Evolutionary conservation across 2,329 filamentous ascomycete species (phyloP), one percentile per base, ranked within the genome.

Genomic region (Hymenoscyphus fraxineus): DNA sequence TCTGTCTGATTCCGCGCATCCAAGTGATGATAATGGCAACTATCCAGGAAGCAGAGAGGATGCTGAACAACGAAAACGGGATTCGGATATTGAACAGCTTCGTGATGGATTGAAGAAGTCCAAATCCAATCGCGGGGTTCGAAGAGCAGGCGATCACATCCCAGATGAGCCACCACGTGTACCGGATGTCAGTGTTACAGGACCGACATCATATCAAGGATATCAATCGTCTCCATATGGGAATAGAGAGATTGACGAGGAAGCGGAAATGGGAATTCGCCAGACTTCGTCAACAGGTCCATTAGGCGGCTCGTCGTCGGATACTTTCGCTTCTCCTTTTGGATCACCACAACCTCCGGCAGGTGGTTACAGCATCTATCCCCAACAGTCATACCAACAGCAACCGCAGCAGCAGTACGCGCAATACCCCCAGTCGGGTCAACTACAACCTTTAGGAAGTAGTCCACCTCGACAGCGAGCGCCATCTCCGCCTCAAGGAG

Each of bases 1-100:
- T 7, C 55, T 60, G 7, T 27, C 59, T 7, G 71, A 73, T 51
- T 61, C 59, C 7, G 66, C 69, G 31, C 64, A 68, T 38, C 19
- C n/a, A 22, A 66, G 66, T 22, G 62, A 27, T 27, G 47, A 57
- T 19, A 39, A 64, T n/a, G 79, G 81, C 40, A 78, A 79, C 19
- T 70, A 64, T 66, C 65, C 64, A 5, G 60, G 60, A 22, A 64
- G 57, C 2, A 10, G 65, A 2, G 65, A 70, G 10, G 73, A 73
- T 12, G 58, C 56, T 12, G 40, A 64, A 22, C 64, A 59, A 16
- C 32, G 65, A 2, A 67, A 71, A 9, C 64, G 72, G 3, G 67
- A 47, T 27, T 60, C 66, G 44, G 69, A 73, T 15, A 70, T 73
- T 32, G 68, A 72, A 15, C 64, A 66, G 3, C 58, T 72, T 3